phyloP scores from a whole-genome alignment of 176 grass and related monocot genomes.

The Oryza longistaminata region DNA sequence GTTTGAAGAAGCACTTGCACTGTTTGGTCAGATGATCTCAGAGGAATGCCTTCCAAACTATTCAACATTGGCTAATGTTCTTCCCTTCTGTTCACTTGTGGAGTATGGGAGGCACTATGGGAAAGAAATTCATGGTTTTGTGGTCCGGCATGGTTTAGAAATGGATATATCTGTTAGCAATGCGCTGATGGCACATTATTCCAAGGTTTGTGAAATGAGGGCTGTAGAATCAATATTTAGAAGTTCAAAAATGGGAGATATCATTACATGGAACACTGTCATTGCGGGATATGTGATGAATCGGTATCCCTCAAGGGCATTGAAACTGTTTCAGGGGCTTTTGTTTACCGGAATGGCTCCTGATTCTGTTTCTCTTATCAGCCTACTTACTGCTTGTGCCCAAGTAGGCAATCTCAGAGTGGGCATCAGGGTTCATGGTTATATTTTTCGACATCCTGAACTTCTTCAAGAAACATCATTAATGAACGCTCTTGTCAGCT shows the following conservation, averaged over 20 bases:
- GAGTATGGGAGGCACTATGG: constrained; percentile 44
- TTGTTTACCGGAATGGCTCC: constrained; percentile 39
- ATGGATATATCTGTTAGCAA: constrained; percentile 60
- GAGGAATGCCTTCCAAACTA: constrained; percentile 45
- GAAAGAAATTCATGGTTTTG: constrained; percentile 58
- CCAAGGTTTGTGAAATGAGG: constrained; percentile 48
- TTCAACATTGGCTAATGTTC: constrained; percentile 56
- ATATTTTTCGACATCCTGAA: constrained; percentile 42
- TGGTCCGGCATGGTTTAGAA: constrained; percentile 48
- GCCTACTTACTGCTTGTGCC: constrained; percentile 60
- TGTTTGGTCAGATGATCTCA: constrained; percentile 50
- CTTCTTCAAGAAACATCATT: constrained; percentile 56
- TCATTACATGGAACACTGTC: constrained; percentile 61
- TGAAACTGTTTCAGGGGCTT: constrained; percentile 52
- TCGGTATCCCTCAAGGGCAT: constrained; percentile 36
- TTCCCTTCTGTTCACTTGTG: constrained; percentile 49
- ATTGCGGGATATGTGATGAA: constrained; percentile 64
- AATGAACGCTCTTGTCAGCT: constrained; percentile 64
- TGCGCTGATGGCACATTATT: constrained; percentile 65
- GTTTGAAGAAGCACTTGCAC: constrained; percentile 39
- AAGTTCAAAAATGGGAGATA: constrained; percentile 45
- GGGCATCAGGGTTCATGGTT: constrained; percentile 62
- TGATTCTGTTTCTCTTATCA: constrained; percentile 66
- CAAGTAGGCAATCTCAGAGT: constrained; percentile 37
- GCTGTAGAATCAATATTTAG: constrained; percentile 50